Evolutionary conservation across 2,329 filamentous ascomycete species (phyloP).

Genomic region (Sporothrix schenckii): DNA sequence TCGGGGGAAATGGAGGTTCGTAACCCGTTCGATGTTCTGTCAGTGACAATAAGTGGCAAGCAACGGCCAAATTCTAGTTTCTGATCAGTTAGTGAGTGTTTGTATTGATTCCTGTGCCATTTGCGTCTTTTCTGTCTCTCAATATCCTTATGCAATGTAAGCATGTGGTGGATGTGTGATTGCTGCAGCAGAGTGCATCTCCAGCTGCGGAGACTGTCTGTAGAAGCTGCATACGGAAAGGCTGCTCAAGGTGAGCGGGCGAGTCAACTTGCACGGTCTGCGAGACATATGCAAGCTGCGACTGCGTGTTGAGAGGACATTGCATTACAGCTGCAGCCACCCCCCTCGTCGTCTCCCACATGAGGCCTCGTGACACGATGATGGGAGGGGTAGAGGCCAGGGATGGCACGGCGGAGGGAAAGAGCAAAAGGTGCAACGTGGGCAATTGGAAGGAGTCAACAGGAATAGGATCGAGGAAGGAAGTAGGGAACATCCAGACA

Average conservation of each 20-base stretch:
- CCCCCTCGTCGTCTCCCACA: constrained; percentile 20
- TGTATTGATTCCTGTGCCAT: neutral
- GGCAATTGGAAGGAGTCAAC: neutral
- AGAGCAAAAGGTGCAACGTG: neutral
- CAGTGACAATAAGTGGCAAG: constrained; percentile 3
- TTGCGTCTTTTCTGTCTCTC: neutral
- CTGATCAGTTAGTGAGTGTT: neutral
- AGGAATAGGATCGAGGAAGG: neutral
- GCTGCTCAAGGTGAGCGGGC: constrained; percentile 18
- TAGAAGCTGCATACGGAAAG: constrained; percentile 15
- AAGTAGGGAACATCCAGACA: neutral
- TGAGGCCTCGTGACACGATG: constrained; percentile 6
- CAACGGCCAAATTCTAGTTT: neutral
- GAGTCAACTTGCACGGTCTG: neutral
- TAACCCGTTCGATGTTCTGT: neutral
- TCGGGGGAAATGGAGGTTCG: neutral
- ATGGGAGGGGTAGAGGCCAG: neutral
- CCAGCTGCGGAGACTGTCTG: constrained; percentile 5
- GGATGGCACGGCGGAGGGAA: neutral
- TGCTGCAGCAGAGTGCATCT: constrained; percentile 9
- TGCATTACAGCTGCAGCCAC: constrained; percentile 19
- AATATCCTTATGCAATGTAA: neutral
- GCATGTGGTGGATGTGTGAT: constrained; percentile 15
- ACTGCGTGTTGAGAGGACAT: neutral
- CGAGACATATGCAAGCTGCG: neutral